These are phyloP conservation scores for Aspergillus cavernicola DNA, from an alignment of 495 filamentous ascomycete genomes.

Conservation along the genomic window DNA sequence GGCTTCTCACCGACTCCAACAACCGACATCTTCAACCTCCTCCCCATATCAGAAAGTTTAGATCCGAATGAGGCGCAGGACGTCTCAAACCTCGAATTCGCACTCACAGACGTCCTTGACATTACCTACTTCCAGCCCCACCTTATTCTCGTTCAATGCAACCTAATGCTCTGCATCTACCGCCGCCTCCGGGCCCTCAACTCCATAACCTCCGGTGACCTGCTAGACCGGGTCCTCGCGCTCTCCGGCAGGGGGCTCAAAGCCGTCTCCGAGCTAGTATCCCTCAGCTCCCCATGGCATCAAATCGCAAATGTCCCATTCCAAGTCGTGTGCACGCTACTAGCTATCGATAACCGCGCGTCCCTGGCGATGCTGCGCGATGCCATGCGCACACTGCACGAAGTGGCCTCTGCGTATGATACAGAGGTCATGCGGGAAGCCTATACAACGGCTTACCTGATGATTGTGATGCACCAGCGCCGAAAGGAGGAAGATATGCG, in stretches of 20 bases:
- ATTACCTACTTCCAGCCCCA: conserved; percentile 34
- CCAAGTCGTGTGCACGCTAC: conserved; percentile 49
- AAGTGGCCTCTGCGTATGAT: conserved; percentile 41
- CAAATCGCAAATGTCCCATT: conserved; percentile 53
- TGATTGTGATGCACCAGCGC: conserved; percentile 43
- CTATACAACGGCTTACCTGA: conserved; percentile 47
- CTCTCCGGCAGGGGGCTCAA: conserved; percentile 32
- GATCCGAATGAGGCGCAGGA: conserved; percentile 38
- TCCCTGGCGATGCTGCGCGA: conserved; percentile 42
- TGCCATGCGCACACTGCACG: conserved; percentile 49
- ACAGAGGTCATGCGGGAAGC: conserved; percentile 50
- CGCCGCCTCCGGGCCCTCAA: conserved; percentile 47
- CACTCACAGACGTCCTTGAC: conserved; percentile 35
- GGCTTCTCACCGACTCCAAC: neutral
- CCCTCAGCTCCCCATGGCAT: conserved; percentile 46
- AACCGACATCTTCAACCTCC: conserved; percentile 38
- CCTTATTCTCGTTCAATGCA: conserved; percentile 45
- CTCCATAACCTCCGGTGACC: conserved; percentile 28
- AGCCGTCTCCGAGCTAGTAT: conserved; percentile 38
- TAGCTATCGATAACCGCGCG: conserved; percentile 48
- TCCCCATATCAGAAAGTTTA: conserved; percentile 43
- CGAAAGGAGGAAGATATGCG: conserved; percentile 42
- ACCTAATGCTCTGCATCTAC: conserved; percentile 51
- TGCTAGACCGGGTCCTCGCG: conserved; percentile 35
- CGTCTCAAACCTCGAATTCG: conserved; percentile 32